These are phyloP conservation scores for Setomelanomma holmii DNA, from an alignment of 2,329 filamentous ascomycete genomes.

Conservation along the genomic window DNA sequence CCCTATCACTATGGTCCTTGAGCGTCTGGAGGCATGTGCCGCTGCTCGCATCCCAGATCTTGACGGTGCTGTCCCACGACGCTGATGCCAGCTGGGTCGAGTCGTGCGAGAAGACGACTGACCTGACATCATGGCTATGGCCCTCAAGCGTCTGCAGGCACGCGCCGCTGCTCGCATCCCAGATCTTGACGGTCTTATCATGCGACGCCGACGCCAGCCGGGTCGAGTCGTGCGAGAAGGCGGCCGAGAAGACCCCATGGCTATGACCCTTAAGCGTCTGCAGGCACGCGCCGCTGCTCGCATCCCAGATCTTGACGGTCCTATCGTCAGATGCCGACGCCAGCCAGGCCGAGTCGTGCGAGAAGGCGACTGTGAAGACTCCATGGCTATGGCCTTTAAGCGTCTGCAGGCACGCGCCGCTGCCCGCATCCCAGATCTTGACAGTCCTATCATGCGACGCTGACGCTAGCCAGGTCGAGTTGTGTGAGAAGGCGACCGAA, in stretches of 20 bases:
- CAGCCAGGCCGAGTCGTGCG: slow-evolving; percentile 19
- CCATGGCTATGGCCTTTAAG: slow-evolving; percentile 21
- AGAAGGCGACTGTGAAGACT: slow-evolving; percentile 29
- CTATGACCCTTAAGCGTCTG: slow-evolving; percentile 26
- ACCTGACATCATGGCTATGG: slow-evolving; percentile 16
- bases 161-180: slow-evolving; percentile 21
- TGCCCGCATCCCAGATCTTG: slow-evolving; percentile 16
- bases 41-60: slow-evolving; percentile 21
- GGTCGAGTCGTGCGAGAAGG: slow-evolving; percentile 15
- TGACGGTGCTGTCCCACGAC: slow-evolving; percentile 8
- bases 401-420: slow-evolving; percentile 10
- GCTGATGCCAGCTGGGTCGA: slow-evolving; percentile 19
- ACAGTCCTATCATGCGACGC: slow-evolving; percentile 6
- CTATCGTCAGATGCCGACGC: slow-evolving; percentile 20
- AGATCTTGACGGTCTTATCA: slow-evolving; percentile 26
- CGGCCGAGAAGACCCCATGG: not conserved
- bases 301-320: slow-evolving; percentile 19
- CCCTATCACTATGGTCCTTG: slow-evolving; percentile 9
- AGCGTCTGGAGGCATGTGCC: slow-evolving; percentile 17
- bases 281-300: slow-evolving; percentile 16
- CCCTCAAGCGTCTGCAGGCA: slow-evolving; percentile 24
- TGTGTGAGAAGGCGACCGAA: slow-evolving; percentile 34
- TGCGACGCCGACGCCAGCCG: slow-evolving; percentile 11
- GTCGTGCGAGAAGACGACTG: slow-evolving; percentile 27
- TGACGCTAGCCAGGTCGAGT: slow-evolving; percentile 13